Conservation (phyloP, 2,329 filamentous ascomycete genomes). For the Niveomyces coronatus region DNA sequence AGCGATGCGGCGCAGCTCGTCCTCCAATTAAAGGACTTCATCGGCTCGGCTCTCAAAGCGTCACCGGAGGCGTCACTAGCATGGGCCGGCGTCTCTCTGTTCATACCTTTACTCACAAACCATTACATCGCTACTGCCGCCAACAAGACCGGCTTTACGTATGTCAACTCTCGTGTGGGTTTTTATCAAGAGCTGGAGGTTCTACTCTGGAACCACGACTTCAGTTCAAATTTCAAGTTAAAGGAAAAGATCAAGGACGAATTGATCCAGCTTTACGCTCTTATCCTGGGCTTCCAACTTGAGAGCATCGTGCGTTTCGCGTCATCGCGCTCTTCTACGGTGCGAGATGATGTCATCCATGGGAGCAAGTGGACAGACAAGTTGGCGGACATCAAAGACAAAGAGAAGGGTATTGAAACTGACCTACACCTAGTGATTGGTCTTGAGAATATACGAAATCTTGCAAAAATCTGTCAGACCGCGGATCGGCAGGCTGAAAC, state of each 20-base stretch:
- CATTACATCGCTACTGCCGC: conserved; percentile 18
- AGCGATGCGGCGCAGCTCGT: conserved; percentile 14
- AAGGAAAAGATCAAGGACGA: not conserved
- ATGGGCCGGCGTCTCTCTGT: conserved; percentile 25
- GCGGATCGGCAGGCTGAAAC: not conserved
- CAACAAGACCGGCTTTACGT: conserved; percentile 22
- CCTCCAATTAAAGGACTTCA: conserved; percentile 15
- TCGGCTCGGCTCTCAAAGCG: conserved; percentile 19
- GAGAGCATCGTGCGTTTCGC: not conserved
- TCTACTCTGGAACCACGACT: conserved; percentile 11
- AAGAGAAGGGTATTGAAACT: not conserved
- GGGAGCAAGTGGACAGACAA: not conserved
- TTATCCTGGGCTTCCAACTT: not conserved
- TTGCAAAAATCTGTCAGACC: not conserved
- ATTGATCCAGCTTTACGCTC: not conserved
- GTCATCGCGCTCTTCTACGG: not conserved
- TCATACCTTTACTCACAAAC: conserved; percentile 26
- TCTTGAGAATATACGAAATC: not conserved
- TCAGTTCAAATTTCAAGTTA: not conserved
- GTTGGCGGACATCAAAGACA: not conserved
- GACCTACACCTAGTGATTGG: not conserved
- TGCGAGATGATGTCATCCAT: not conserved
- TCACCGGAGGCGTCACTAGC: conserved; percentile 22
- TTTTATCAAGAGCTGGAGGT: conserved; percentile 22
- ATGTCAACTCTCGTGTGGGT: conserved; percentile 20